Evolutionary conservation across 768 basidiomycete genomes (phyloP), one percentile per base, ranked within the genome.

Genomic region (Naganishia onofrii): DNA sequence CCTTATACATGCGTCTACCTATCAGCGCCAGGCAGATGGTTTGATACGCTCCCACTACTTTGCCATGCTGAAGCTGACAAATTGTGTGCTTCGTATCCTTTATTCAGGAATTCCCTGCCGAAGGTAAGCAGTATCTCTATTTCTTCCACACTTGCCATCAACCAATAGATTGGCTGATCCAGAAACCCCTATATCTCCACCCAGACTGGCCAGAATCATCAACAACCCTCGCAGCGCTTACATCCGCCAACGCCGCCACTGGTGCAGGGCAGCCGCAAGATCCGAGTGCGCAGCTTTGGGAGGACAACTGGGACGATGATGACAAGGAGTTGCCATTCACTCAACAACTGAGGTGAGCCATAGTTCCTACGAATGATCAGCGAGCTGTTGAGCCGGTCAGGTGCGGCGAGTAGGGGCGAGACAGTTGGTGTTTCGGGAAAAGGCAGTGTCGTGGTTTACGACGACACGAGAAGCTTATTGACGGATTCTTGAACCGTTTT

Each of bases 291-390:
- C 91, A 93, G 77, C 84, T 99, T 13, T 99, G 96, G 96, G 96
- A 99, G 84, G 96, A 98, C 75, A 97, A 97, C 80, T 99, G 96
- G 96, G 96, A 99, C 77, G 96, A 99, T 76, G 96, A 99, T 82
- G 95, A 98, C 82, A 88, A 96, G 71, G 95, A 95, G 79, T 94
- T 97, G 75, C 93, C 96, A 74, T 99, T 99, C 79, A 93, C 92
- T 76, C 88, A 91, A 65, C 93, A 96, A 82, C 83, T 99, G 74
- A 87, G 96, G 96, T 94, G 78, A 75, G 90, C 83, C n/a, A 17
- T 34, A n/a, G 29, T 21, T 36, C 15, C 12, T 23, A n/a, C 48
- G 48, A n/a, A 23, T 51, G 7, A 42, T 42, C 42, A 42, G 42
- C 42, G 15, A 10, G 13, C 15, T 42, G 13, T n/a, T 42, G 57